These are phyloP conservation scores for Actinomucor elegans DNA, from an alignment of 371 early-diverging fungal genomes.

Conservation along the genomic window DNA sequence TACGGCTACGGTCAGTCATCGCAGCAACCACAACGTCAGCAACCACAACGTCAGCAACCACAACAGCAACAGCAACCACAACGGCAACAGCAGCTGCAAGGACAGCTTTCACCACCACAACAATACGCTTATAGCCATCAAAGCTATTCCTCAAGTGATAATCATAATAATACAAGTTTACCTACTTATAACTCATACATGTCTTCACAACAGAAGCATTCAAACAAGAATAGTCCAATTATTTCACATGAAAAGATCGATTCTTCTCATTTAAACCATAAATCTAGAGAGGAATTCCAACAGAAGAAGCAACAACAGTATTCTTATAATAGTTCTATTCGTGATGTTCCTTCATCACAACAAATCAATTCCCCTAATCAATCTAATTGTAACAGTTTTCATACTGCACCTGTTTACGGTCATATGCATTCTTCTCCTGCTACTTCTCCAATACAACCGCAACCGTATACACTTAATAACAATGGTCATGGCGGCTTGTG, in stretches of 20 bases:
- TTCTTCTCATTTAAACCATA: too few species aligned
- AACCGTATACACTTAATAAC: background rate
- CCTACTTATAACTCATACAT: constrained; percentile 10
- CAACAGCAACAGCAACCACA: constrained; percentile 3
- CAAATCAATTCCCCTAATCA: background rate
- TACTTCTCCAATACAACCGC: constrained; percentile 1
- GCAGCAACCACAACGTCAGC: constrained; percentile 8
- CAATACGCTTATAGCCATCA: too few species aligned
- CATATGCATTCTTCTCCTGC: constrained; percentile 1
- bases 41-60: constrained; percentile 5
- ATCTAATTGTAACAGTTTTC: too few species aligned
- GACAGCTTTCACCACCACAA: background rate
- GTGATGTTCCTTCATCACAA: too few species aligned
- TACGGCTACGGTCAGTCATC: constrained; percentile 17
- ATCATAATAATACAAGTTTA: background rate
- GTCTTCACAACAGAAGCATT: too few species aligned
- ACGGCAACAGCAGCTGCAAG: too few species aligned
- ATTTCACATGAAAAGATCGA: too few species aligned
- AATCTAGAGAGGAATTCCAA: too few species aligned
- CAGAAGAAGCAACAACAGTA: too few species aligned
- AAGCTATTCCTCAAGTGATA: background rate
- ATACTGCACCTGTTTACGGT: too few species aligned
- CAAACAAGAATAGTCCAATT: too few species aligned
- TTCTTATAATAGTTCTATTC: too few species aligned
- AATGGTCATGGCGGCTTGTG: background rate